These are phyloP conservation scores for Nemania bipapillata DNA, from an alignment of 2,329 filamentous ascomycete species.

Conservation along the genomic window DNA sequence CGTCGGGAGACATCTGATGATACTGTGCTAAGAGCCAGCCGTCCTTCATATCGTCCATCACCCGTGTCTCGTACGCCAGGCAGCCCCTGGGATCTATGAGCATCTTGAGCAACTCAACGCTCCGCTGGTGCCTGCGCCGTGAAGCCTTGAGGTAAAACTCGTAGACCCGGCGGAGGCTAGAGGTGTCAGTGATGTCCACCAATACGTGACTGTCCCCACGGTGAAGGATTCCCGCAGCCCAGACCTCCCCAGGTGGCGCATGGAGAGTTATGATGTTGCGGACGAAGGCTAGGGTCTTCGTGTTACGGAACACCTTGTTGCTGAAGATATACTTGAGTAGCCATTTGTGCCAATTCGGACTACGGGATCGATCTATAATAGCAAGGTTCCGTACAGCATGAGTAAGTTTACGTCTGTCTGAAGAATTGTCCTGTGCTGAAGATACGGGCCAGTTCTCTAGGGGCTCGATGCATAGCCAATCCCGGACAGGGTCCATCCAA, in stretches of 20 bases:
- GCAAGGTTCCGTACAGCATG: constrained; percentile 4
- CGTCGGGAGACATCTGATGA: too few relatives aligned
- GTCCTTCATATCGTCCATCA: background rate
- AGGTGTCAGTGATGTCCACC: background rate
- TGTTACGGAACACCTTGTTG: background rate
- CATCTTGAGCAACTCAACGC: background rate
- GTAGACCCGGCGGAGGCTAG: background rate
- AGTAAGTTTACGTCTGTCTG: too few relatives aligned
- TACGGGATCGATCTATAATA: background rate
- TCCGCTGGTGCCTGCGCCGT: background rate
- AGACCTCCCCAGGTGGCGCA: background rate
- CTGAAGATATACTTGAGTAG: background rate
- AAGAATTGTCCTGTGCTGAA: too few relatives aligned
- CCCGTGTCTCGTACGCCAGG: background rate
- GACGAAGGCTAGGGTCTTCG: constrained; percentile 4
- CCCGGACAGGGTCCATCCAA: constrained; percentile 44
- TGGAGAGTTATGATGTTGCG: constrained; percentile 17
- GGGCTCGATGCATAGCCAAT: constrained; percentile 5
- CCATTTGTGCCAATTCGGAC: background rate
- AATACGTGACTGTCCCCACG: constrained; percentile 1
- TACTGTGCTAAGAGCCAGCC: background rate
- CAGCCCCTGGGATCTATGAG: background rate
- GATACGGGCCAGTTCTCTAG: background rate
- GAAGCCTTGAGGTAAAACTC: background rate
- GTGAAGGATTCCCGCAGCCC: constrained; percentile 7